These are phyloP conservation scores for Plectosphaerella sp. DNA, from an alignment of 2,329 filamentous ascomycete genomes.

Conservation along the genomic window DNA sequence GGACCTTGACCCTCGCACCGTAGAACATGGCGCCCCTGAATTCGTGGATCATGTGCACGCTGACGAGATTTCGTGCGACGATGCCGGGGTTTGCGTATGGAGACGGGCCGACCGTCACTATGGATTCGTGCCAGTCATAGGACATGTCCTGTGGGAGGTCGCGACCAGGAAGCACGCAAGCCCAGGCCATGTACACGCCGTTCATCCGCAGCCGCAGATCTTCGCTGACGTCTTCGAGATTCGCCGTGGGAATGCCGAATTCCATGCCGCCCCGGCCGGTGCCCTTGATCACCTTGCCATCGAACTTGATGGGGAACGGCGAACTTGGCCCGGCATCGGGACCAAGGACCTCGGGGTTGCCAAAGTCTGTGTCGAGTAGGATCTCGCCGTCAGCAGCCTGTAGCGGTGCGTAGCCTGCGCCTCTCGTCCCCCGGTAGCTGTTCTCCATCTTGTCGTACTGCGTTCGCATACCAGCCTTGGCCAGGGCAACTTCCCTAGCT, in stretches of 20 bases:
- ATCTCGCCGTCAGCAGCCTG: slow-evolving; percentile 17
- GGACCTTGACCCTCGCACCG: slow-evolving; percentile 41
- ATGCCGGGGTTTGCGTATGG: slow-evolving; percentile 40
- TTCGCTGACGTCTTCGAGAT: slow-evolving; percentile 42
- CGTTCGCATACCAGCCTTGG: slow-evolving; percentile 21
- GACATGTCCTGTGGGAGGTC: slow-evolving; percentile 23
- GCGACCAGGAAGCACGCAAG: slow-evolving; percentile 33
- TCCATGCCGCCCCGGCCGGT: slow-evolving; percentile 33
- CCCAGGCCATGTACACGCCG: slow-evolving; percentile 65
- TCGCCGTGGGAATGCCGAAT: slow-evolving; percentile 49
- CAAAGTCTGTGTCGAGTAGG: slow-evolving; percentile 18
- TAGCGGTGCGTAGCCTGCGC: slow-evolving; percentile 28
- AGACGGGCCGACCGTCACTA: slow-evolving; percentile 52
- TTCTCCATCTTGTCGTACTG: slow-evolving; percentile 28
- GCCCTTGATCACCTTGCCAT: slow-evolving; percentile 40
- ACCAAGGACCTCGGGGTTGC: slow-evolving; percentile 34
- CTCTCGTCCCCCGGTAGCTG: slow-evolving; percentile 25
- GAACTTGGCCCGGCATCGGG: slow-evolving; percentile 43
- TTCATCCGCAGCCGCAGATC: slow-evolving; percentile 48
- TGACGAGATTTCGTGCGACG: slow-evolving; percentile 44
- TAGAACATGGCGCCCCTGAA: slow-evolving; percentile 38
- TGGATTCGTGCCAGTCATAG: slow-evolving; percentile 51
- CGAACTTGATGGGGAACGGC: slow-evolving; percentile 50
- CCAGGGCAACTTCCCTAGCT: slow-evolving; percentile 1
- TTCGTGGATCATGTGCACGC: slow-evolving; percentile 49